A percentile compares a stretch with the other conserved stretches of the same genome.
Conservation (phyloP, 192 early-diverging fungal species). For the Martensiomyces pterosporus region DNA sequence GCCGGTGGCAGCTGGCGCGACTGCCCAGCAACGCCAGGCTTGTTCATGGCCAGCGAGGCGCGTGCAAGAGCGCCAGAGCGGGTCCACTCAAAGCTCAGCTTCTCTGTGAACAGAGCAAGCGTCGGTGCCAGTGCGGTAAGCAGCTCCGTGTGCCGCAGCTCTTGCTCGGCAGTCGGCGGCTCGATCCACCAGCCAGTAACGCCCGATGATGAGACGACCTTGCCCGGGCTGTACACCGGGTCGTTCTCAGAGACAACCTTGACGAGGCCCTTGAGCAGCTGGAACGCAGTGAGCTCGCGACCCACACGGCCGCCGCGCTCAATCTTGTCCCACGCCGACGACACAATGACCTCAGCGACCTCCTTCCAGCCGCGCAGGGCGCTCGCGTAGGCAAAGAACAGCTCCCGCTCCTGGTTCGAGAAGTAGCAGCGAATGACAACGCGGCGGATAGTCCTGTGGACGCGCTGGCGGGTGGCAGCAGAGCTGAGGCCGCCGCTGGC, state of each 20-base stretch:
- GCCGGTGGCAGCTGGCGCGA: slow-evolving; percentile 35
- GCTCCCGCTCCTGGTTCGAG: slow-evolving; percentile 67
- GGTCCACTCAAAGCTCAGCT: slow-evolving; percentile 38
- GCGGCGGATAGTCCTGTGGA: slow-evolving; percentile 54
- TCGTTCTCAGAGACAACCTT: slow-evolving; percentile 46
- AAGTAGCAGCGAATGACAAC: slow-evolving; percentile 65
- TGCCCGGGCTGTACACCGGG: slow-evolving; percentile 8
- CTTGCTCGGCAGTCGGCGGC: slow-evolving; percentile 25
- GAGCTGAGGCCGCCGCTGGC: slow-evolving; percentile 44
- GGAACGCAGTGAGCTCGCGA: slow-evolving; percentile 46
- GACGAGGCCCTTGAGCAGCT: slow-evolving; percentile 66
- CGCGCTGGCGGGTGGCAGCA: slow-evolving; percentile 45
- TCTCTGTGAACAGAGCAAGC: slow-evolving; percentile 32
- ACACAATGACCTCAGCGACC: slow-evolving; percentile 63
- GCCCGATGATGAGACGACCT: background rate
- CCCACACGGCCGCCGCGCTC: slow-evolving; percentile 61
- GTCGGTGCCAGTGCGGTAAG: slow-evolving; percentile 37
- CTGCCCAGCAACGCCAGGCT: slow-evolving; percentile 38
- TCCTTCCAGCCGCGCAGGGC: slow-evolving; percentile 79
- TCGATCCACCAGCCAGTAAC: slow-evolving; percentile 19
- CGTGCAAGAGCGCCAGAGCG: slow-evolving; percentile 30
- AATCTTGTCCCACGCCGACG: slow-evolving; percentile 58
- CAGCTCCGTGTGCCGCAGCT: slow-evolving; percentile 34
- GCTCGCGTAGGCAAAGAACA: slow-evolving; percentile 62
- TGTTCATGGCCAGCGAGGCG: slow-evolving; percentile 28